Base-by-base conservation (phyloP, 169 alveolate species). In the Fabrea salina region DNA sequence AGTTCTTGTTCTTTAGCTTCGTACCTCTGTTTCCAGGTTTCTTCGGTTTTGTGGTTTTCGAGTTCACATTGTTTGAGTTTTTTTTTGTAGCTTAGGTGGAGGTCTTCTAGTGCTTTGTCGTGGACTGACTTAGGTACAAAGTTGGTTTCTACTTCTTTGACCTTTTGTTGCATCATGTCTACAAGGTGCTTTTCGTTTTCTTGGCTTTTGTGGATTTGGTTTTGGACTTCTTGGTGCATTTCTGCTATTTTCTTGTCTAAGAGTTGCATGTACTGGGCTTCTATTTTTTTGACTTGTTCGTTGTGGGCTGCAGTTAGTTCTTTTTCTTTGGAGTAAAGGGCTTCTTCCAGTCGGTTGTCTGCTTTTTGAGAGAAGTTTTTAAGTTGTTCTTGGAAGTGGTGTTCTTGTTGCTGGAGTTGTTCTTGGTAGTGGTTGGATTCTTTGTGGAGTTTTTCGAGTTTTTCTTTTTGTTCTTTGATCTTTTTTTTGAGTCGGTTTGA, bases 101-200 rank as follows among this genome's bases (percentile, higher is more conserved):
- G n/a, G 33, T 66, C 51, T 33, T 37, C 39, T 37, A 66, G 16
- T 4, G 40, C 30, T 19, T 27, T 39, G 3, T 66, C 43, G 30
- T 66, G 76, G 13, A 27, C 30, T 5, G 76, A 32, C 5, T 22
- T 39, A 25, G 56, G n/a, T 8, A 66, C 19, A n/a, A 37, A 41
- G 76, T 66, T 57, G 33, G 58, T 66, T 66, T 66, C 76, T 3
- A 66, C 57, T 41, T 66, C 76, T 66, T 41, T 66, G 19, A 41
- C 37, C 32, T 66, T 66, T 16, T n/a, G 22, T 33, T 66, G 43
- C 1, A 66, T 66, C 16, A 41, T 33, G 32, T 33, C 32, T 41
- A 27, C 25, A 19, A 66, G 8, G 27, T 66, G 58, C 40, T 40
- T n/a, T 22, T 66, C 76, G n/a, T 66, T n/a, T 66, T 66, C 58